Evolutionary conservation across 116 monocot genomes (phyloP).

Genomic region (Cymodocea nodosa): DNA sequence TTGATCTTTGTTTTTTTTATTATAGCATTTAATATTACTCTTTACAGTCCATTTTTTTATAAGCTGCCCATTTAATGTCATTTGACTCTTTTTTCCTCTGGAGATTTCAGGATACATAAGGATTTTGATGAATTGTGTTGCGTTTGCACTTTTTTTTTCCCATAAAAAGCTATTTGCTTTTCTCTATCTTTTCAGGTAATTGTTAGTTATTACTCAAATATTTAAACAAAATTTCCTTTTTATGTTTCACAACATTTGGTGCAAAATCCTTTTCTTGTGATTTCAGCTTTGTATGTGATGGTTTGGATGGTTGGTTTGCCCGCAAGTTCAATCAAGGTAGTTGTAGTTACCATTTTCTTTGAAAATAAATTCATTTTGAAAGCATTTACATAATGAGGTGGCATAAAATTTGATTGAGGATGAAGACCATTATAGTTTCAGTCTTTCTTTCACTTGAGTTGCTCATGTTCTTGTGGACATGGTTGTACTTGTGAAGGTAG

Average conservation of each 20-base stretch:
- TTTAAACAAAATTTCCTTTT: not conserved
- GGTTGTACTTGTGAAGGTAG: too few relatives aligned
- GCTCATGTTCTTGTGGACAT: too few relatives aligned
- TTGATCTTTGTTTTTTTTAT: not conserved
- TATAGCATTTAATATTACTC: not conserved
- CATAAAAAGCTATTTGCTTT: conserved; percentile 62
- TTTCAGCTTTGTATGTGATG: conserved; percentile 80
- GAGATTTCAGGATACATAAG: conserved; percentile 67
- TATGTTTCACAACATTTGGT: not conserved
- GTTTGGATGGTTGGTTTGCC: conserved; percentile 80
- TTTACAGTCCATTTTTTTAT: not conserved
- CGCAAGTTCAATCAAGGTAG: conserved; percentile 91
- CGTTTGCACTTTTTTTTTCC: conserved; percentile 80
- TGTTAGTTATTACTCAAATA: not conserved
- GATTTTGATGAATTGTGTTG: conserved; percentile 67
- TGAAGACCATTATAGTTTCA: too few relatives aligned
- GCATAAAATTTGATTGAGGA: too few relatives aligned
- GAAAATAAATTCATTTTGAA: too few relatives aligned
- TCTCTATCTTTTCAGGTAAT: conserved; percentile 88
- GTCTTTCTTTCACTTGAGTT: too few relatives aligned
- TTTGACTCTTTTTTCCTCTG: not conserved
- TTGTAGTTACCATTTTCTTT: not conserved
- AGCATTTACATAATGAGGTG: too few relatives aligned
- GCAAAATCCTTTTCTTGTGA: not conserved
- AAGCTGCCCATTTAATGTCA: too few relatives aligned